A percentile compares a stretch with the other conserved stretches of the same genome.
Conservation (phyloP, 352 stramenopile genomes). For the Globisporangium solare region DNA sequence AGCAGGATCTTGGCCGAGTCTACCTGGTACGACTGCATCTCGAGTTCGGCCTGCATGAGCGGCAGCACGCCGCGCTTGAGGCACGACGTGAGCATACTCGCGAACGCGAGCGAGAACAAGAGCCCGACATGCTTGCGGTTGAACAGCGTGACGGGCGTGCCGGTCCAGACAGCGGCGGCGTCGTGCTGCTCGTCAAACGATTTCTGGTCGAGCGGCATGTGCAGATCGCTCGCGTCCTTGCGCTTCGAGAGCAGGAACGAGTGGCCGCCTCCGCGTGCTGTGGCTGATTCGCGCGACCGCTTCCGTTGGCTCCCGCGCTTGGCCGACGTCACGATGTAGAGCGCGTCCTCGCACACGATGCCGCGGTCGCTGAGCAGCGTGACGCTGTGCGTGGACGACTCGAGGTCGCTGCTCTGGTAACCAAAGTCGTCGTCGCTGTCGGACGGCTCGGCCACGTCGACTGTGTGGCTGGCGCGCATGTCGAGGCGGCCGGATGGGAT, state of each 20-base stretch:
- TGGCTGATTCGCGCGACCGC: slow-evolving; percentile 9
- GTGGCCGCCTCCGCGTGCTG: not conserved
- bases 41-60: slow-evolving; percentile 30
- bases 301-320: not conserved
- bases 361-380: slow-evolving; percentile 15
- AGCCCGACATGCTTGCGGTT: slow-evolving; percentile 24
- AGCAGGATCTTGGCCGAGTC: slow-evolving; percentile 33
- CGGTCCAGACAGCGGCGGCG: slow-evolving; percentile 13
- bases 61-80: slow-evolving; percentile 37
- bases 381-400: slow-evolving; percentile 8
- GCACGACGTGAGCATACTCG: slow-evolving; percentile 35
- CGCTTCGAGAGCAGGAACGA: slow-evolving; percentile 24
- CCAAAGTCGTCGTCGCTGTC: not conserved
- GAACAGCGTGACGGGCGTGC: slow-evolving; percentile 22
- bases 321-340: slow-evolving; percentile 5
- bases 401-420: slow-evolving; percentile 8
- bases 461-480: not conserved
- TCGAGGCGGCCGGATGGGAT: not conserved
- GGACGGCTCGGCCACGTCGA: slow-evolving; percentile 5
- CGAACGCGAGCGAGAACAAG: slow-evolving; percentile 30
- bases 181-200: slow-evolving; percentile 16
- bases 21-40: slow-evolving; percentile 32
- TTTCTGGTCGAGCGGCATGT: slow-evolving; percentile 20
- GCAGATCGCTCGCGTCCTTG: slow-evolving; percentile 21
- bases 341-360: slow-evolving; percentile 18